phyloP scores from a whole-genome alignment of 2,329 filamentous ascomycete species.

The Neofusicoccum sp. region DNA sequence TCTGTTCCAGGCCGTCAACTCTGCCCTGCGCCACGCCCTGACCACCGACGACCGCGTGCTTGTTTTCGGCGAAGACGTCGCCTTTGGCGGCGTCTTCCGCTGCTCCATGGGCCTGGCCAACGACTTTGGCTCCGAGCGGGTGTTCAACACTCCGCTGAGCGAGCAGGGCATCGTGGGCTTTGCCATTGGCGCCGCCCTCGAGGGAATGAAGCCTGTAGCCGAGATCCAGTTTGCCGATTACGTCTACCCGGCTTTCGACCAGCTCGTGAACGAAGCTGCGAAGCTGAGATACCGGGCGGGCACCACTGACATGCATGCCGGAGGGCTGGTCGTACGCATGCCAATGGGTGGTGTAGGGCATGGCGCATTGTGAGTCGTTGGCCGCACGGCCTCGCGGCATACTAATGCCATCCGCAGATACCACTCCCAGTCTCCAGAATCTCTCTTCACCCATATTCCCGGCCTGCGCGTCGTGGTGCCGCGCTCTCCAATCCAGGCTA shows the following conservation, averaged over 20 bases:
- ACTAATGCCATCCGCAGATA: conserved; percentile 47
- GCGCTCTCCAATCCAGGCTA: conserved; percentile 81
- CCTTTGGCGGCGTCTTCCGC: conserved; percentile 94
- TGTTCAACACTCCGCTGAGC: conserved; percentile 93
- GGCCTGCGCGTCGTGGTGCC: conserved; percentile 84
- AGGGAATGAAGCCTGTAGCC: conserved; percentile 88
- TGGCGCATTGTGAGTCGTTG: conserved; percentile 62
- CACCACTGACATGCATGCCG: conserved; percentile 53
- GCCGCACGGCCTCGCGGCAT: background rate
- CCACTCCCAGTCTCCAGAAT: conserved; percentile 86
- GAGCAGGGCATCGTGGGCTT: conserved; percentile 96
- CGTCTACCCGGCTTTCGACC: conserved; percentile 88
- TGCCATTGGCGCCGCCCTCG: conserved; percentile 82
- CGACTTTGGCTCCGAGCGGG: conserved; percentile 80
- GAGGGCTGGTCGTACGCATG: conserved; percentile 85
- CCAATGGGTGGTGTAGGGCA: conserved; percentile 87
- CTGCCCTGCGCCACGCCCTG: conserved; percentile 79
- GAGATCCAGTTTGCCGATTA: conserved; percentile 98
- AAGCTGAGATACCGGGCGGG: conserved; percentile 80
- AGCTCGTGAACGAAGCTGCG: conserved; percentile 89
- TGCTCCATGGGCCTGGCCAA: conserved; percentile 89
- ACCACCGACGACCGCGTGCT: conserved; percentile 81
- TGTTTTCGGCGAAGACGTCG: conserved; percentile 94
- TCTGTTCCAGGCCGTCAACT: conserved; percentile 90
- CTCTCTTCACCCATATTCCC: conserved; percentile 83